Base-by-base conservation (phyloP, 2,329 filamentous ascomycete species). In the Zelopaecilomyces penicillatus region DNA sequence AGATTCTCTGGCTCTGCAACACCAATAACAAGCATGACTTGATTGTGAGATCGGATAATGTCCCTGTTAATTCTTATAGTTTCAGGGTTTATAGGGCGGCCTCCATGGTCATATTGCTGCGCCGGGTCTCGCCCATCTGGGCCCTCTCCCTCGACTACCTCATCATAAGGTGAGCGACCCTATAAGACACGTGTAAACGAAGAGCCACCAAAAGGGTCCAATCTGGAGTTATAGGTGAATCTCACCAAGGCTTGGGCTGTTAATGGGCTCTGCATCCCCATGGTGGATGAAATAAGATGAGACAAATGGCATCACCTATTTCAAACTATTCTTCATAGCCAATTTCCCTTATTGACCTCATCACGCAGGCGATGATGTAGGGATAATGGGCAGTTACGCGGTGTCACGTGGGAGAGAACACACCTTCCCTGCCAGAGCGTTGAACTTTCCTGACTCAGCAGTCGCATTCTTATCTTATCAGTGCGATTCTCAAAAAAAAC, bases 1-100 rank as follows among this genome's bases (percentile, higher is more conserved):
- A 61, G 61, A 41, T 69, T 71, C 43, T 80, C 76, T 10, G 76
- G 73, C 52, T 81, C 77, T 6, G 76, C 77, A 4, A 80, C 77
- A 5, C 77, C 77, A 34, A 81, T 80, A 7, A 79, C 75, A 12
- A 73, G 67, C 77, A 81, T 81, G 4, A 81, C 77, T 50, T 81
- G 76, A 51, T 81, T 81, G 53, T 81, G 77, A 7, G 77, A 71
- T 42, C 77, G 68, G 28, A 81, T 75, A 30, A 80, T 70, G 46
- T 77, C 72, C 40, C 71, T 69, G 50, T 78, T 79, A 50, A 78
- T 70, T 9, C 65, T 64, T 53, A 72, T 75, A 1, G 75, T 78
- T 42, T 72, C 68, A 0, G 67, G 67, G 51, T 80, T 80, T 41
- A 76, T 54, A 4, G 77, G 74, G 7, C 76, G 74, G 10, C 77